These are phyloP conservation scores for Kondoa subrosea DNA, from an alignment of 768 basidiomycete species.

Conservation along the genomic window DNA sequence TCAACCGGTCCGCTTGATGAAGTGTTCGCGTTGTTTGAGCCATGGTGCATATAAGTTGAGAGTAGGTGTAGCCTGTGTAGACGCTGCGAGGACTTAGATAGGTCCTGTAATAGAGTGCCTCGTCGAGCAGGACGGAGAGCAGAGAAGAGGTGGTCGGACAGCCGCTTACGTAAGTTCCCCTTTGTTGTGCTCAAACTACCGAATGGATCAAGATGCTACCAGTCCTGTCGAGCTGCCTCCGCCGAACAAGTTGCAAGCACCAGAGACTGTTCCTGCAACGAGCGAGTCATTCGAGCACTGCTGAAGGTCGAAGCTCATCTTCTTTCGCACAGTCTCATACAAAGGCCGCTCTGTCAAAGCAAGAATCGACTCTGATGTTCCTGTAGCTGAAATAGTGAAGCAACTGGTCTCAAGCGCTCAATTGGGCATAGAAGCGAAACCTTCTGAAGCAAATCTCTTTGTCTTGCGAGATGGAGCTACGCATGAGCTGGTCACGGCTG, in stretches of 20 bases:
- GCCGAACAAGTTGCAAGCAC: background rate
- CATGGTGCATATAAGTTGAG: background rate
- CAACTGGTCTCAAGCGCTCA: constrained; percentile 35
- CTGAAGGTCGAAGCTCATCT: background rate
- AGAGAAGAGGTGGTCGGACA: no score
- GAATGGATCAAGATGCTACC: no score
- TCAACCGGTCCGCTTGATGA: background rate
- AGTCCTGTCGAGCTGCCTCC: no score
- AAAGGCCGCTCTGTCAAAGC: background rate
- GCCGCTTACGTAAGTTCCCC: no score
- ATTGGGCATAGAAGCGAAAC: constrained; percentile 57
- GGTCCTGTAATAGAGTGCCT: background rate
- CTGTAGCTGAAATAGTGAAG: background rate
- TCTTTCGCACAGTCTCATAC: constrained; percentile 1
- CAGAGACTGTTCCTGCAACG: background rate
- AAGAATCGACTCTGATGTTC: background rate
- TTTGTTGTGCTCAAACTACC: no score
- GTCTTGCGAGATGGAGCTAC: constrained; percentile 58
- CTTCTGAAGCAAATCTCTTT: constrained; percentile 46
- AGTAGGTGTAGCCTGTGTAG: background rate
- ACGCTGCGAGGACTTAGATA: no score
- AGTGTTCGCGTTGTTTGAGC: background rate
- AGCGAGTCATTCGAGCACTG: background rate
- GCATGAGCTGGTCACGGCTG: constrained; percentile 72
- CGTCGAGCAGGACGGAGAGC: background rate